Base-by-base conservation (phyloP, 768 basidiomycete species). In the Infundibulicybe gibba region DNA sequence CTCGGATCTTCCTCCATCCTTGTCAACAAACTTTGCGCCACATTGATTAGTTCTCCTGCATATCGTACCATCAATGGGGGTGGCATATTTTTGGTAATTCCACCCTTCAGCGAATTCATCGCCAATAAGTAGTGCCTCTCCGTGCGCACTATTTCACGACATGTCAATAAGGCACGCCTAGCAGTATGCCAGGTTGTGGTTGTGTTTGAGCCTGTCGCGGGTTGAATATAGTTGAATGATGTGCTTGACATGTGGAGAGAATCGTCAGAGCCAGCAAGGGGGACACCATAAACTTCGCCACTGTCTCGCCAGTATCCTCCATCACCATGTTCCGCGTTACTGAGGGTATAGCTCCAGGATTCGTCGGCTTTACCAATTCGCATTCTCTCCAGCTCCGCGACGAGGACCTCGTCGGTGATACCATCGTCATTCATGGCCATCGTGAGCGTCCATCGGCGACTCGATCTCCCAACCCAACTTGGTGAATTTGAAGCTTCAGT, bases 381-480 rank as follows among this genome's bases (percentile, higher is more conserved):
- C 52, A 79, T 71, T 16, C 60, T 59, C 55, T 81, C 79, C 19
- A 81, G 64, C 40, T 66, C 66, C 41, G 72, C 62, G 5, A 80
- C 67, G 10, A 81, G 62, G 32, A 64, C 69, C 52, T 78, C 77
- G 55, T 81, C 77, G 2, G 76, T 68, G 41, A 79, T 64, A 14
- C 61, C 70, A 20, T 77, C 71, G 41, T 79, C 73, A 20, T 69
- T 76, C 49, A 80, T 71, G 13, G 73, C 76, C 57, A 71, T 74
- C 1, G 74, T 74, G 40, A 79, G 65, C 1, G 68, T 74, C 69
- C 67, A 71, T 9, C 63, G 61, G 32, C 65, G 30, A 14, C 43
- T 35, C 46, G 20, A 16, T 14, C 35, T 19, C 4, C 35, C 4
- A 14, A 38, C 17, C 35, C n/a, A 25, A 25, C 25, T 8, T 3